phyloP scores from a whole-genome alignment of 257 asterid genomes.

The Primulina huaijiensis region DNA sequence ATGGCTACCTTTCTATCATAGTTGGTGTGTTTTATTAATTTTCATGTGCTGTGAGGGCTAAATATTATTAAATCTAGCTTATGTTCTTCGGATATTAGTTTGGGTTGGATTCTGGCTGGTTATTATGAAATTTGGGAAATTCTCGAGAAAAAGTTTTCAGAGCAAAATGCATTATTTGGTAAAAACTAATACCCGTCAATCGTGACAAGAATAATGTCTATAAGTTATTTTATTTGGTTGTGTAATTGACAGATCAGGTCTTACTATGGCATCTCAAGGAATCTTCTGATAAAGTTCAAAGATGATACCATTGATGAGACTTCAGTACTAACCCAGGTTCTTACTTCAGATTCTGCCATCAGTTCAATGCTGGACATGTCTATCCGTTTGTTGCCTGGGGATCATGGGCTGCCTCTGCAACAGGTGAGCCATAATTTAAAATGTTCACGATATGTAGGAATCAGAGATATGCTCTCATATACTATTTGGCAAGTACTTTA shows the following conservation, averaged over 20 bases:
- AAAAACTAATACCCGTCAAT: neutral
- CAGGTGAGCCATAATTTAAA: slow-evolving; percentile 49
- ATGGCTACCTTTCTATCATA: neutral
- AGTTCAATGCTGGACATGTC: slow-evolving; percentile 95
- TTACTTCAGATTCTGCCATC: slow-evolving; percentile 83
- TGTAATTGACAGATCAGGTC: slow-evolving; percentile 65
- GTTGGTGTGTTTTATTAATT: neutral
- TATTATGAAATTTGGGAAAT: neutral
- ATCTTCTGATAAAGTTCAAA: slow-evolving; percentile 81
- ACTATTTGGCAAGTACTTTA: neutral
- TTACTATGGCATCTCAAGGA: slow-evolving; percentile 87
- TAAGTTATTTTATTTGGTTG: slow-evolving; percentile 9
- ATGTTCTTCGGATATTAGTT: neutral
- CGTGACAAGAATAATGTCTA: neutral
- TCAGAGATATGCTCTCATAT: neutral
- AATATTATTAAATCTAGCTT: too few species aligned
- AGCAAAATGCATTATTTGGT: too few species aligned
- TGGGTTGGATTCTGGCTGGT: neutral
- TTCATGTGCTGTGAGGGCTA: neutral
- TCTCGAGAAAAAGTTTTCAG: neutral
- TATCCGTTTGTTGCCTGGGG: slow-evolving; percentile 83
- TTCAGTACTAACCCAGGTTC: slow-evolving; percentile 77
- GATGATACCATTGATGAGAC: slow-evolving; percentile 94
- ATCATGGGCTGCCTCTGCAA: slow-evolving; percentile 88
- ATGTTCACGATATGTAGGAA: neutral